phyloP scores from a whole-genome alignment of 768 basidiomycete species.

The Leucogyrophana mollusca region DNA sequence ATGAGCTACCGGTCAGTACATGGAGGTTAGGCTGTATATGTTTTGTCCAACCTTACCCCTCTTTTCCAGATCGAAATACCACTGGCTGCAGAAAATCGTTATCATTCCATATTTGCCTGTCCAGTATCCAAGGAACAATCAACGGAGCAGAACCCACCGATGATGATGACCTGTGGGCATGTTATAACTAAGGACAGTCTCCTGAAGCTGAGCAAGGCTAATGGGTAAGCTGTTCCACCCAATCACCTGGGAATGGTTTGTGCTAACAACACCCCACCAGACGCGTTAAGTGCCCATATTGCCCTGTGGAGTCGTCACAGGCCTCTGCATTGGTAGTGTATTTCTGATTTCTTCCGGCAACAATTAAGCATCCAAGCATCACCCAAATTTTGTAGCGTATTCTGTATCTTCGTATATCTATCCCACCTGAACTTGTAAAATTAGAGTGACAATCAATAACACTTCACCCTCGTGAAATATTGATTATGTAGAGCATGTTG shows the following conservation, averaged over 20 bases:
- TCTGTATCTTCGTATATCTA: constrained; percentile 1
- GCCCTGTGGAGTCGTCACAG: constrained; percentile 75
- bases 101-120: constrained; percentile 97
- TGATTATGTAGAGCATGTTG: too few relatives aligned
- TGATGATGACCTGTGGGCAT: constrained; percentile 98
- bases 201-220: constrained; percentile 83
- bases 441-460: not conserved
- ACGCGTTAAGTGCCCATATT: constrained; percentile 95
- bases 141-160: constrained; percentile 89
- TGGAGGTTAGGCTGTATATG: constrained; percentile 5
- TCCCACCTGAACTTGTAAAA: constrained; percentile 7
- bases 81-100: constrained; percentile 79
- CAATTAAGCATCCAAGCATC: not conserved
- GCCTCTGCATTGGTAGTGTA: constrained; percentile 59
- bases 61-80: constrained; percentile 85
- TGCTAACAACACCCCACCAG: constrained; percentile 36
- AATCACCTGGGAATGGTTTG: not conserved
- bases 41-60: constrained; percentile 1
- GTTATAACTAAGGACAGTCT: constrained; percentile 93
- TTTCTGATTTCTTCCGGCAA: constrained; percentile 41
- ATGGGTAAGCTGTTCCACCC: constrained; percentile 54
- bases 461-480: too few relatives aligned
- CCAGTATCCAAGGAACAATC: constrained; percentile 98
- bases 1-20: constrained; percentile 79
- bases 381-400: constrained; percentile 3